These are phyloP conservation scores for Septoria petroselini DNA, from an alignment of 2,329 filamentous ascomycete species.

Conservation along the genomic window DNA sequence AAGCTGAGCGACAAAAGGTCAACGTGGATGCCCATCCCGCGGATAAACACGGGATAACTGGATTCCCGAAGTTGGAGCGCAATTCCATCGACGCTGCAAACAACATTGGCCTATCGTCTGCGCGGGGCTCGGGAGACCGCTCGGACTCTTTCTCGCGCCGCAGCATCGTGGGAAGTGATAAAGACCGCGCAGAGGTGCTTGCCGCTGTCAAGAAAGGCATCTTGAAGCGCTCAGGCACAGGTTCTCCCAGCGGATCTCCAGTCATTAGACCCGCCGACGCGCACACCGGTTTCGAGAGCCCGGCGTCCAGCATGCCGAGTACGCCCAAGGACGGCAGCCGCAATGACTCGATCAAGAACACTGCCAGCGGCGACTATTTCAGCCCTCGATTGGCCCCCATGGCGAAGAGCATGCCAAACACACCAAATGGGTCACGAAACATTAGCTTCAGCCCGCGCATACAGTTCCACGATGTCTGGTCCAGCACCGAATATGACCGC, in stretches of 20 bases:
- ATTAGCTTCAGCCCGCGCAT: conserved; percentile 85
- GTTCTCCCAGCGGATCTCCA: conserved; percentile 67
- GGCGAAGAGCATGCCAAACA: conserved; percentile 75
- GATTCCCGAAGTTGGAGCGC: conserved; percentile 78
- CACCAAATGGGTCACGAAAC: conserved; percentile 65
- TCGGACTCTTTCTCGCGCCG: conserved; percentile 64
- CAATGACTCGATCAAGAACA: conserved; percentile 48
- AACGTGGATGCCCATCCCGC: conserved; percentile 71
- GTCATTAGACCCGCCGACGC: conserved; percentile 63
- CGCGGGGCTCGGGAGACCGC: conserved; percentile 51
- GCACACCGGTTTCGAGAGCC: conserved; percentile 68
- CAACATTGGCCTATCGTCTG: conserved; percentile 32
- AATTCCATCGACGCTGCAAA: conserved; percentile 69
- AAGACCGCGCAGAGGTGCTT: conserved; percentile 84
- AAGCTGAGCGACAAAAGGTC: conserved; percentile 82
- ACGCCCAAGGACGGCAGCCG: conserved; percentile 73
- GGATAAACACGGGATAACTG: conserved; percentile 69
- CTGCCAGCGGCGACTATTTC: conserved; percentile 88
- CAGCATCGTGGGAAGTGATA: conserved; percentile 88
- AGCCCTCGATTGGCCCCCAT: conserved; percentile 68
- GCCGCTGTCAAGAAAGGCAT: conserved; percentile 94
- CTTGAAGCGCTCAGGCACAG: conserved; percentile 70
- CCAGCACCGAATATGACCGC: conserved; percentile 90
- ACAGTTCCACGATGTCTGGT: conserved; percentile 95
- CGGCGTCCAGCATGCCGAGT: conserved; percentile 79